These are phyloP conservation scores for Danielia reshetovae DNA, from an alignment of 805 yeast species.

Conservation along the genomic window DNA sequence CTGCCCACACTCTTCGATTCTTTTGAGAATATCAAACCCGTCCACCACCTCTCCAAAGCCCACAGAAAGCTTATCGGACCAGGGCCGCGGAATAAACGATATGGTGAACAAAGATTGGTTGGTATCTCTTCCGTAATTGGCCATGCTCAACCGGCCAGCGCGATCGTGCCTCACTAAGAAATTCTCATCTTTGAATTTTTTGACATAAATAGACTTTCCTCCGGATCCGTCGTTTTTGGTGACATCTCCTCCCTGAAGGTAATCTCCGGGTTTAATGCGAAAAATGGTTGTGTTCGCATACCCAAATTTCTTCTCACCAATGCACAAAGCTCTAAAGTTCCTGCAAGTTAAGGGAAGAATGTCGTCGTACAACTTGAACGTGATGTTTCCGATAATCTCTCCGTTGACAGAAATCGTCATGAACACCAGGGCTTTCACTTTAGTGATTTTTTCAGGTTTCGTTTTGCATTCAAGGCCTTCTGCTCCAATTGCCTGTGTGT, in stretches of 20 bases:
- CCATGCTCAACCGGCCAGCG: slow-evolving; percentile 93
- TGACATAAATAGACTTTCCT: slow-evolving; percentile 85
- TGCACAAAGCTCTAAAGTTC: slow-evolving; percentile 91
- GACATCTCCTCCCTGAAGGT: slow-evolving; percentile 89
- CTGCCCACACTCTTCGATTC: slow-evolving; percentile 73
- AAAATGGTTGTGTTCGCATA: slow-evolving; percentile 86
- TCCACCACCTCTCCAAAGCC: slow-evolving; percentile 90
- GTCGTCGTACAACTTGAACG: slow-evolving; percentile 84
- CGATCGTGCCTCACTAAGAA: slow-evolving; percentile 70
- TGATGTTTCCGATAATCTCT: slow-evolving; percentile 66
- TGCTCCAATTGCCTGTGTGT: too few species aligned
- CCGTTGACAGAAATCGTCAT: slow-evolving; percentile 82
- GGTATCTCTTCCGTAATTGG: slow-evolving; percentile 98
- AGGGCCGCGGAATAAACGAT: slow-evolving; percentile 82
- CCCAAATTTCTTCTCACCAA: slow-evolving; percentile 94
- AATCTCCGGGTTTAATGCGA: slow-evolving; percentile 94
- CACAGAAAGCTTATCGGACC: slow-evolving; percentile 94
- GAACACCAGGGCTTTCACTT: slow-evolving; percentile 72
- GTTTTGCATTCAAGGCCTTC: too few species aligned
- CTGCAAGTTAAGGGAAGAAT: slow-evolving; percentile 94
- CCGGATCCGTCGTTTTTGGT: slow-evolving; percentile 84
- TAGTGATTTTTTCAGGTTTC: too few species aligned
- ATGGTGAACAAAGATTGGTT: slow-evolving; percentile 97
- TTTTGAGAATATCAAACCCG: slow-evolving; percentile 82
- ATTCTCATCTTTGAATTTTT: slow-evolving; percentile 85